phyloP scores from a whole-genome alignment of 192 early-diverging fungal species.

The Dispira simplex region DNA sequence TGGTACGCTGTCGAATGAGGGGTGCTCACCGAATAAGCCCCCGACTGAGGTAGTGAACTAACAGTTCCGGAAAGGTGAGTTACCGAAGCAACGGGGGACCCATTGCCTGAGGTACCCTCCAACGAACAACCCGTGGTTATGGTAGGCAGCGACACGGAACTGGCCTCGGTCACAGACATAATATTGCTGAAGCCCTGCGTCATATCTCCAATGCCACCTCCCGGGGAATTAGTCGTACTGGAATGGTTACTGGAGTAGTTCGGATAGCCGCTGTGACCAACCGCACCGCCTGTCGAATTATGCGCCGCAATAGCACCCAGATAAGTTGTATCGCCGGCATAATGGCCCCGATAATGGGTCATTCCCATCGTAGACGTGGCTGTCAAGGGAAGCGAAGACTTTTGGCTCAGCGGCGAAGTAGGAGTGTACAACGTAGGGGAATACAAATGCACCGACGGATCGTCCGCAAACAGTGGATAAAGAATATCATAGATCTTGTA shows the following conservation, averaged over 20 bases:
- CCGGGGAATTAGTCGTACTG: neutral
- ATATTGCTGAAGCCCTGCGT: too few species aligned
- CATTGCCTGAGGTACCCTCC: too few species aligned
- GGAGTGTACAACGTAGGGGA: slow-evolving; percentile 27
- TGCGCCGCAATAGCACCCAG: neutral
- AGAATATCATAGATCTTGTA: slow-evolving; percentile 57
- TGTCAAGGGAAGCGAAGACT: too few species aligned
- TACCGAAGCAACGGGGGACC: too few species aligned
- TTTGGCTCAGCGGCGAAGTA: slow-evolving; percentile 12
- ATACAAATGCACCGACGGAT: slow-evolving; percentile 50
- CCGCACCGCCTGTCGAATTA: neutral
- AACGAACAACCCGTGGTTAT: too few species aligned
- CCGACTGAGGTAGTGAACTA: too few species aligned
- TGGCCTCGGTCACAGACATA: too few species aligned
- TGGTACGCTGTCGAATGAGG: too few species aligned
- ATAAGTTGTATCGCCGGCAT: neutral
- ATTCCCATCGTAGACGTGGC: neutral
- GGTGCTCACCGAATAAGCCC: too few species aligned
- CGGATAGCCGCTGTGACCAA: neutral
- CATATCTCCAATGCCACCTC: too few species aligned
- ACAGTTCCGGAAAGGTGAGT: too few species aligned
- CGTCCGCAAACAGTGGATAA: slow-evolving; percentile 61
- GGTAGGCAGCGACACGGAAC: too few species aligned
- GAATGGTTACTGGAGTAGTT: neutral
- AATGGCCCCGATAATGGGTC: neutral